Evolutionary conservation across 768 basidiomycete species (phyloP), one percentile per base, ranked within the genome.

Genomic region (Strobilomyces dryophilus): DNA sequence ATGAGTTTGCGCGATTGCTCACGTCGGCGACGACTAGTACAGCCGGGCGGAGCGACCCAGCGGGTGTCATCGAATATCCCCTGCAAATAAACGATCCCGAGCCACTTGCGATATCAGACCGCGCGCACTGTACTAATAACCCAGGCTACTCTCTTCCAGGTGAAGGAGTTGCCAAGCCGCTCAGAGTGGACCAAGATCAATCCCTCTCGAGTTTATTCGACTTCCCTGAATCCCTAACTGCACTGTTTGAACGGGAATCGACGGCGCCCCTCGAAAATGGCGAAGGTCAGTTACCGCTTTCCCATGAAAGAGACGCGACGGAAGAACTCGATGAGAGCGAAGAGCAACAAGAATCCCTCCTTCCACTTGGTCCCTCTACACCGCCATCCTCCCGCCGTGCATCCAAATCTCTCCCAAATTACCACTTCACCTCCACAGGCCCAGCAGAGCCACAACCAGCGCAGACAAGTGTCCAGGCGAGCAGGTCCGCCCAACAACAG

Each of bases 1-100:
- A 51, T 14, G 51, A 47, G 1, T 61, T 60, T 20, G 51, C 61
- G 27, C 48, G 42, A 29, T 48, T 29, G 6, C 41, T 61, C 31
- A 58, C 24, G 18, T 39, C 53, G 14, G 18, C 32, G 24, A 15
- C 18, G 9, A 40, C 17, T 11, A 17, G 10, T 44, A 6, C 24
- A 46, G 51, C 29, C 20, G n/a, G 17, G 4, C 15, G 11, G 4
- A 7, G 4, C 8, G n/a, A 52, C 5, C 20, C 21, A 20, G 6
- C 8, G 8, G 15, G 7, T 24, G 8, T 24, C 17, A 11, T 9
- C 31, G 18, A 49, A 29, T 24, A 37, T 10, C 24, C 36, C n/a
- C 18, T 9, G 10, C 42, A 9, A 47, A 39, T 9, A 7, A 43
- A 20, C 10, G 21, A 24, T 2, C 27, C n/a, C 18, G 29, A 11